A percentile compares a stretch with the other conserved stretches of the same genome.
phyloP scores from a whole-genome alignment of 169 alveolate species.

The Eimeria praecox region DNA sequence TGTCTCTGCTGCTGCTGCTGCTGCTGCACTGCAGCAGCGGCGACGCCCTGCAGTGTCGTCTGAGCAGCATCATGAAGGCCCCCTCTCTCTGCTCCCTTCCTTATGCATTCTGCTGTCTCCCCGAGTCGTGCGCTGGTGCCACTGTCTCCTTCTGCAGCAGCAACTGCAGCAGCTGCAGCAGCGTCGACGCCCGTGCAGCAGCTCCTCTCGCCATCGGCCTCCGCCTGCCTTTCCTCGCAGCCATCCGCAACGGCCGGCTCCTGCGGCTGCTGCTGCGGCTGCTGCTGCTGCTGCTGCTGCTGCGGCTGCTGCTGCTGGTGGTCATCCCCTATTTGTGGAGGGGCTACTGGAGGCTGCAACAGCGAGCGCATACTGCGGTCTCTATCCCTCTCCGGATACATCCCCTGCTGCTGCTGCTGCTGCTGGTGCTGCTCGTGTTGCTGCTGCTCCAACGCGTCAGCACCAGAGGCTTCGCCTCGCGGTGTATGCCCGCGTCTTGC shows the following conservation, averaged over 20 bases:
- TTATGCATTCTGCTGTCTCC: not conserved
- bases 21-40: not conserved
- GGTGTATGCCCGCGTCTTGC: not conserved
- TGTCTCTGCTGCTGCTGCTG: constrained; percentile 16
- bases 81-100: not conserved
- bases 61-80: not conserved
- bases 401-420: constrained; percentile 18
- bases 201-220: not conserved
- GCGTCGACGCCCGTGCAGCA: not conserved
- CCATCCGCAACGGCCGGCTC: not conserved
- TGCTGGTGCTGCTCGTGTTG: constrained; percentile 20
- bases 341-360: not conserved
- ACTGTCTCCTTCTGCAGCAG: constrained; percentile 1
- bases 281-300: not conserved
- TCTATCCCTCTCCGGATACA: not conserved
- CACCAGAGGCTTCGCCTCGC: not conserved
- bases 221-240: not conserved
- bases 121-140: not conserved
- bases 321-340: not conserved
- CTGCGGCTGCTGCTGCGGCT: not conserved
- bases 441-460: not conserved
- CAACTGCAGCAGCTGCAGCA: constrained; percentile 1
- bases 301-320: constrained; percentile 33
- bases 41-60: not conserved
- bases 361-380: constrained; percentile 13